Percentiles rank a stretch among this genome's conserved stretches.
phyloP scores from a whole-genome alignment of 2,329 filamentous ascomycete genomes.

The Daldinia eschscholtzii region DNA sequence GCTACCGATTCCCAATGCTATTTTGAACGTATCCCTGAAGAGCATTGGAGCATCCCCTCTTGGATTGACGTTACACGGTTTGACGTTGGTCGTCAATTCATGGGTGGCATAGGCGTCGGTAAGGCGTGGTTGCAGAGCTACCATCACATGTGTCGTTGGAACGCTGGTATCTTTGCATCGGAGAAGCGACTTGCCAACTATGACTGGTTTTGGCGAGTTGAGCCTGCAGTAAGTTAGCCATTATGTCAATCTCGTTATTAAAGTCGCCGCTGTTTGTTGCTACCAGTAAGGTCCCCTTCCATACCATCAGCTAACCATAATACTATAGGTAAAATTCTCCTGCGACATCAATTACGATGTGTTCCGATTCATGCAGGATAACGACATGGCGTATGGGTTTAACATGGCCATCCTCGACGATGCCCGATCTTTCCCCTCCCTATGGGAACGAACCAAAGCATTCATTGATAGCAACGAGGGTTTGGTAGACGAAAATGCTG shows the following conservation, averaged over 20 bases:
- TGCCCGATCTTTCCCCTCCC: constrained; percentile 57
- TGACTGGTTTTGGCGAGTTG: constrained; percentile 72
- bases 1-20: constrained; percentile 77
- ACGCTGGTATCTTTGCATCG: constrained; percentile 83
- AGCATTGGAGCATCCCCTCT: constrained; percentile 80
- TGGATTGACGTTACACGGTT: constrained; percentile 79
- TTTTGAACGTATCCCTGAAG: constrained; percentile 79
- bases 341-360: constrained; percentile 83
- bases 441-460: constrained; percentile 60
- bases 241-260: neutral
- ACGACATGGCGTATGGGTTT: constrained; percentile 82
- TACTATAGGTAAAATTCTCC: constrained; percentile 64
- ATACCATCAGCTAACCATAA: constrained; percentile 34
- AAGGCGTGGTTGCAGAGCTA: constrained; percentile 75
- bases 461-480: constrained; percentile 62
- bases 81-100: constrained; percentile 71
- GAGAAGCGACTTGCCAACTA: constrained; percentile 76
- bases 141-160: constrained; percentile 86
- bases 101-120: constrained; percentile 74
- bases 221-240: constrained; percentile 66
- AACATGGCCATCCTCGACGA: constrained; percentile 64
- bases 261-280: neutral
- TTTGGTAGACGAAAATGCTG: constrained; percentile 61
- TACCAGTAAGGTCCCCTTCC: neutral
- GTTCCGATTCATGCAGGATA: constrained; percentile 86